A percentile compares a stretch with the other conserved stretches of the same genome.
These are phyloP conservation scores for Scenedesmus sp. DNA, from an alignment of 163 green algal species.

Conservation along the genomic window DNA sequence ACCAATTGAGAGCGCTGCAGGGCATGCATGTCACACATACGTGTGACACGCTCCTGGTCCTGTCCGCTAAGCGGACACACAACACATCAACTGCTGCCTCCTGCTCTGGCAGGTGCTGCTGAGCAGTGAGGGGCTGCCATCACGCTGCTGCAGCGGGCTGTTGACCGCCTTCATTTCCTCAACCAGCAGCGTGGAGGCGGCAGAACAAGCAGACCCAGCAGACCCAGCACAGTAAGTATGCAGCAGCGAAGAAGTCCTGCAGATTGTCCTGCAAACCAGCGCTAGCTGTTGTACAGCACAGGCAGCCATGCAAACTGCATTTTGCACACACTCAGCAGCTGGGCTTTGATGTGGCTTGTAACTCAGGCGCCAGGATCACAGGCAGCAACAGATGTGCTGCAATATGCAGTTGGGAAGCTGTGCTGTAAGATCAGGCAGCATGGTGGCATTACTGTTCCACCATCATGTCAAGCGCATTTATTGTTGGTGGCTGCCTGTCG, in stretches of 20 bases:
- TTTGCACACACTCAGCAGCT: background rate
- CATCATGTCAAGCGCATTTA: background rate
- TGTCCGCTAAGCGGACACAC: too few species aligned
- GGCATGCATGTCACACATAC: background rate
- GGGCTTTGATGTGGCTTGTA: too few species aligned
- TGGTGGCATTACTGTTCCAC: background rate
- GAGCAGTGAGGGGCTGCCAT: constrained; percentile 16
- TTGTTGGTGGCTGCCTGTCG: background rate
- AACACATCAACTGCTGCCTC: background rate
- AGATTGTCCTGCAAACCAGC: background rate
- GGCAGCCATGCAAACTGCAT: background rate
- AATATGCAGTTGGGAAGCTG: background rate
- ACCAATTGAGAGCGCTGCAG: background rate
- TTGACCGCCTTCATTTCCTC: constrained; percentile 10
- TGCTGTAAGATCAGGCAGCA: too few species aligned
- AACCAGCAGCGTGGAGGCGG: constrained; percentile 21
- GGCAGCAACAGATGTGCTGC: background rate
- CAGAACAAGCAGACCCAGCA: constrained; percentile 34
- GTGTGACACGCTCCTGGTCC: too few species aligned
- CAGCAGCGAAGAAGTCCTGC: background rate
- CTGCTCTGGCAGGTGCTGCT: constrained; percentile 10
- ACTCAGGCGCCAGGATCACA: too few species aligned
- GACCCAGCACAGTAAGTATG: constrained; percentile 20
- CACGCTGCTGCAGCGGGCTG: constrained; percentile 2
- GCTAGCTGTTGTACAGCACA: background rate